phyloP scores from a whole-genome alignment of 2,329 filamentous ascomycete genomes.

The Plenodomus tracheiphilus region DNA sequence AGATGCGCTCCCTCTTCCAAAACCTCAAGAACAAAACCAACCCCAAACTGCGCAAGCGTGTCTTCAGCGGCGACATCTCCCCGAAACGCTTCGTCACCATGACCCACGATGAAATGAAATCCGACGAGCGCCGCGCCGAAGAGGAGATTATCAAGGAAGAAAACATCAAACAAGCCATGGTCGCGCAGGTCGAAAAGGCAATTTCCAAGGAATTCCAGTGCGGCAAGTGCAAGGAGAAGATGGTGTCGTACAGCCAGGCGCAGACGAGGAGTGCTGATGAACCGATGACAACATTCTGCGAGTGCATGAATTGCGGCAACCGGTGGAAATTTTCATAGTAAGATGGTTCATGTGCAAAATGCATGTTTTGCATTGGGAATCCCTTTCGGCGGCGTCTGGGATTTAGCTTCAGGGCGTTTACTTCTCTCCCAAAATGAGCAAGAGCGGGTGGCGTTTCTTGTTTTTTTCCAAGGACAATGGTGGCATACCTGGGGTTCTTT shows the following conservation, averaged over 20 bases:
- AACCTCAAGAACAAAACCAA: constrained; percentile 96
- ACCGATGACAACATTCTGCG: constrained; percentile 66
- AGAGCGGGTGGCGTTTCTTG: too few relatives aligned
- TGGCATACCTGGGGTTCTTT: too few relatives aligned
- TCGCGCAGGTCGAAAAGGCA: constrained; percentile 86
- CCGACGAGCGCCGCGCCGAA: constrained; percentile 74
- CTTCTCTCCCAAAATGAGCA: too few relatives aligned
- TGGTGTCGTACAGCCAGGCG: constrained; percentile 93
- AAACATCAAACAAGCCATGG: constrained; percentile 97
- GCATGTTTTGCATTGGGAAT: too few relatives aligned
- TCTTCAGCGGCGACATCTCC: constrained; percentile 73
- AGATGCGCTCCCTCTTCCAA: constrained; percentile 89
- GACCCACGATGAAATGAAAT: constrained; percentile 90
- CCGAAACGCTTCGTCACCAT: constrained; percentile 79
- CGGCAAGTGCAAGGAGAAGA: constrained; percentile 88
- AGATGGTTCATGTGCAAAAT: too few relatives aligned
- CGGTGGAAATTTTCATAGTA: constrained; percentile 54
- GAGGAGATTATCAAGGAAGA: constrained; percentile 80
- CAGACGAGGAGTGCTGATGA: constrained; percentile 96
- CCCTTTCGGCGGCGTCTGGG: too few relatives aligned
- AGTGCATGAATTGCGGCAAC: constrained; percentile 57
- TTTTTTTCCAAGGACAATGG: too few relatives aligned
- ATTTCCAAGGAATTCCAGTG: constrained; percentile 88
- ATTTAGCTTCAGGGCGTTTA: too few relatives aligned
- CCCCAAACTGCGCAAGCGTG: constrained; percentile 71